Base-by-base conservation (phyloP, 1,139 yeast species). In the Nakaseomyces nivariensis region DNA sequence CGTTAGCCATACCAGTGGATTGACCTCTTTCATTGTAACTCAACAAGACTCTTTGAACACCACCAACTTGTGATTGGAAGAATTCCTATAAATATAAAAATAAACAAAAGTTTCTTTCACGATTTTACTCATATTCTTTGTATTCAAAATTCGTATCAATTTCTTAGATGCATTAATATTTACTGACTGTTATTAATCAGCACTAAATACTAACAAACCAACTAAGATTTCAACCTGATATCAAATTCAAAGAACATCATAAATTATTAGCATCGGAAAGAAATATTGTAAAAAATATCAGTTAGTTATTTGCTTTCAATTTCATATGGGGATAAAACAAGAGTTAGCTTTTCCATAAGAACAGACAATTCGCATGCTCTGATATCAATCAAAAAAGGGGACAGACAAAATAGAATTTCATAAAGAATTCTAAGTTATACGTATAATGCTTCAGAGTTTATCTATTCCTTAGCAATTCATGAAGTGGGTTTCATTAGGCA, bases 1-100 rank as follows among this genome's bases (percentile, higher is more conserved):
- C 78, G 54, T 94, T 88, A 54, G 96, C 96, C 72, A 81, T 79
- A 69, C 98, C 98, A 58, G 85, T 85, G 58, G 95, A 88, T 69
- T 81, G 82, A 49, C 98, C 98, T 66, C 78, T 82, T 70, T 85
- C 88, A 67, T 87, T 88, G 76, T 86, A 92, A 57, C 84, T 77
- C 63, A 90, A 77, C 51, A 79, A 75, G 64, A 87, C 82, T 56
- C 76, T 75, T 57, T 74, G 74, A 59, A 92, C 88, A 58, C 90
- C 88, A 60, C 98, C 98, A 61, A 92, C 79, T 71, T 86, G 89
- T 53, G 85, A 77, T 64, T 82, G 78, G 71, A 92, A 89, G 71
- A 88, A 92, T 71, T 88, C 96, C 96, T 88, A 74, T 49, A 67
- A 54, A 51, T 55, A 51, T 36, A 17, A 5, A 17, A 36, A 3